These are phyloP conservation scores for Hsuehochloa calcarea DNA, from an alignment of 176 grass and related monocot species.

Conservation along the genomic window DNA sequence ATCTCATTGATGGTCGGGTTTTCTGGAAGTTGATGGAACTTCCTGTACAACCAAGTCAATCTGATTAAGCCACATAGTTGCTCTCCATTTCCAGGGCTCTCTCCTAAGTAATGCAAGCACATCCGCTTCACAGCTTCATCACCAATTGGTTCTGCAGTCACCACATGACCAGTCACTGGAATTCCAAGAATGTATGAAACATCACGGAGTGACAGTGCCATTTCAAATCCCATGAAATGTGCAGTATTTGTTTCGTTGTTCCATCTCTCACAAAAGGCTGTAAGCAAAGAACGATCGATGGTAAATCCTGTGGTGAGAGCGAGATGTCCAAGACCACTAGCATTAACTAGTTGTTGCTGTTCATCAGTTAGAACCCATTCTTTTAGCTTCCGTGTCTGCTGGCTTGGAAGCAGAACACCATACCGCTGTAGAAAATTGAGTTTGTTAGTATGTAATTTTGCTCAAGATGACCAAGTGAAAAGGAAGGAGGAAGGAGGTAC, in stretches of 20 bases:
- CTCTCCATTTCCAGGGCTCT: constrained; percentile 53
- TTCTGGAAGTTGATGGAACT: constrained; percentile 52
- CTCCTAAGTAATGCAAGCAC: constrained; percentile 56
- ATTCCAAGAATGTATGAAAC: constrained; percentile 61
- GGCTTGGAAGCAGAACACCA: constrained; percentile 60
- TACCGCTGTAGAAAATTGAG: constrained; percentile 38
- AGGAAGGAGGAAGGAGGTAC: constrained; percentile 20
- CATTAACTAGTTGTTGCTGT: constrained; percentile 51
- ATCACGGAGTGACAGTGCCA: constrained; percentile 54
- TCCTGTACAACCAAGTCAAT: constrained; percentile 62
- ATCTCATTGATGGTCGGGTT: constrained; percentile 50
- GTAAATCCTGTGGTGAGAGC: constrained; percentile 62
- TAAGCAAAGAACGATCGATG: constrained; percentile 59
- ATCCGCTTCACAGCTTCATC: constrained; percentile 58
- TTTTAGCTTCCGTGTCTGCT: constrained; percentile 61
- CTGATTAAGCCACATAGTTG: constrained; percentile 59
- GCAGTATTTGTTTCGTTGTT: constrained; percentile 68
- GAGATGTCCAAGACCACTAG: constrained; percentile 65
- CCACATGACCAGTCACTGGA: constrained; percentile 59
- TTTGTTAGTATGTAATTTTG: constrained; percentile 20
- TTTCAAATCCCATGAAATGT: constrained; percentile 61
- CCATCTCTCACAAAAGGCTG: constrained; percentile 59
- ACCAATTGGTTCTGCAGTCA: constrained; percentile 46
- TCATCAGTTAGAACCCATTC: constrained; percentile 59
- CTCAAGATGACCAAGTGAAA: constrained; percentile 2